Evolutionary conservation across 768 basidiomycete species (phyloP), one percentile per base, ranked within the genome.

Genomic region (Boletus rubescentipes): DNA sequence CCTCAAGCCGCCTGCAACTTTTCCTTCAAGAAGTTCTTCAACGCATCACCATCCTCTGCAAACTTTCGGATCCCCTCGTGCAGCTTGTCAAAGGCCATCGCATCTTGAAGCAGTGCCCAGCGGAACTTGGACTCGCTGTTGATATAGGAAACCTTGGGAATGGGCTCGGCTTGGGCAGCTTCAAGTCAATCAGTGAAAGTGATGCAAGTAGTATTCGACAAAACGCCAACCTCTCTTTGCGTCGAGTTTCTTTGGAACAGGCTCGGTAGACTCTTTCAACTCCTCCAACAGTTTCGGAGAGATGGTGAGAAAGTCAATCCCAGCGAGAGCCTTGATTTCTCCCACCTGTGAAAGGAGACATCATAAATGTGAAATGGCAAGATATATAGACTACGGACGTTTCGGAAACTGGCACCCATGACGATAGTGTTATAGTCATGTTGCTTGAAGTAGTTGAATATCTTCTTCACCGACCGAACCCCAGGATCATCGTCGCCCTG

Each of bases 391-490:
- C 3, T 4, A 75, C 87, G 34, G 49, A 93, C 87, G 78, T 97
- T 98, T 66, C 96, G 87, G 92, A 98, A 97, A 23, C 93, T 96
- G 48, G 96, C 96, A 65, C 94, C 95, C 95, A 98, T 97, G 69
- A 98, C 93, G 72, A 98, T 97, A 58, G 96, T 98, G 68, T 93
- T 90, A 82, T 98, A 98, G 48, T 79, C 79, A 76, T 97, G 87
- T 72, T 95, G 93, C 79, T 97, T 98, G 84, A 97, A 98, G 76
- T 93, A 98, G 80, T 94, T 92, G 85, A 86, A 98, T 77, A 98
- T 96, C 73, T 83, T 89, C 80, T 91, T 87, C 51, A 98, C 94
- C 15, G 90, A 93, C 70, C 88, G 77, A 62, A 98, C 96, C 78
- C 96, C 95, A 4, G 95, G 95, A 74, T 98, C 95, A 41, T 87